Evolutionary conservation across 2,329 filamentous ascomycete species (phyloP).

Genomic region (Xylaria sp.): DNA sequence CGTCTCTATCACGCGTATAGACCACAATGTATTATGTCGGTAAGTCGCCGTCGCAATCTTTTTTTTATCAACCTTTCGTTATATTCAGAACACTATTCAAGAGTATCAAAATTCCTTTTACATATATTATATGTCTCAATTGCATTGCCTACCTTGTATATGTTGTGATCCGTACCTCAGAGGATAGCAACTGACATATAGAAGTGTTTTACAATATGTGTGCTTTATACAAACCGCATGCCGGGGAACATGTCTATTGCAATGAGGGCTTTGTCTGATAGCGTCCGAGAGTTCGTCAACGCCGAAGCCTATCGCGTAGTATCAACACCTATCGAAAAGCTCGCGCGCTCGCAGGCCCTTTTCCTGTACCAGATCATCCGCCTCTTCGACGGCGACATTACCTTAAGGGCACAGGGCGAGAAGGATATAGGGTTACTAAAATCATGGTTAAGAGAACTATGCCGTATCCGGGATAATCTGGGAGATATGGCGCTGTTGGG

Average conservation of each 20-base stretch:
- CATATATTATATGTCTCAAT: too few relatives aligned
- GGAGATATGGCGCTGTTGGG: slow-evolving; percentile 35
- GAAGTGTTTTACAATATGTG: slow-evolving; percentile 47
- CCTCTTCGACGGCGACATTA: slow-evolving; percentile 44
- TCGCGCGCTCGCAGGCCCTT: slow-evolving; percentile 42
- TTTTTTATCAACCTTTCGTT: neutral
- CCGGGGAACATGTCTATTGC: slow-evolving; percentile 46
- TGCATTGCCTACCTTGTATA: neutral
- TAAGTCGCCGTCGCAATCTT: neutral
- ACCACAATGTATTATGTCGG: slow-evolving; percentile 46
- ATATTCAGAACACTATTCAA: neutral
- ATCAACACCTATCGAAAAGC: slow-evolving; percentile 44
- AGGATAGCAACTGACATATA: neutral
- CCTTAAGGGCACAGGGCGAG: slow-evolving; percentile 41
- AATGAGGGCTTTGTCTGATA: slow-evolving; percentile 44
- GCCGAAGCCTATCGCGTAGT: slow-evolving; percentile 23
- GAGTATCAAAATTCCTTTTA: neutral
- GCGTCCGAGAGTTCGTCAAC: slow-evolving; percentile 42
- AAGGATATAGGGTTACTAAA: slow-evolving; percentile 35
- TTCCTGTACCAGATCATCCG: slow-evolving; percentile 45
- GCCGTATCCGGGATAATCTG: slow-evolving; percentile 47
- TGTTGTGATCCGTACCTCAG: too few relatives aligned
- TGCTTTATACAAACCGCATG: slow-evolving; percentile 49
- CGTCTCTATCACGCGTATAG: slow-evolving; percentile 45
- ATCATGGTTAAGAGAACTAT: slow-evolving; percentile 43